Base-by-base conservation (phyloP, 192 early-diverging fungal genomes). In the Glomus cerebriforme region DNA sequence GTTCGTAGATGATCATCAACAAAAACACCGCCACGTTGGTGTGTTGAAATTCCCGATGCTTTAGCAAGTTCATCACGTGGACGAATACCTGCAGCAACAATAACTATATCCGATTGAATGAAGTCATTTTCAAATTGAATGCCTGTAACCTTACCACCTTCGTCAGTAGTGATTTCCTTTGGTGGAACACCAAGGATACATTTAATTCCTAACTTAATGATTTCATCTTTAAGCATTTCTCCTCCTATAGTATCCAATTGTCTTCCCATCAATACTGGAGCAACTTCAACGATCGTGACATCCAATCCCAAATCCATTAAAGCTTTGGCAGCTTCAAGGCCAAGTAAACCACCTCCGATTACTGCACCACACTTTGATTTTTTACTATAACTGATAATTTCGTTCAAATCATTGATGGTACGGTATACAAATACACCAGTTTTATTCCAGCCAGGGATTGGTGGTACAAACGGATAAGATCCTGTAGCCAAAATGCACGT, bases 241-340 rank as follows among this genome's bases (percentile, higher is more conserved):
- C 86, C 89, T 68, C 86, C 92, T 70, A 88, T 85, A 0, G 35
- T 8, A 68, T 92, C 92, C 15, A 92, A 80, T 77, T 92, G 91
- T 17, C 92, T 88, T 2, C 80, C 10, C 81, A 92, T 75, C 12
- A 91, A 73, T 39, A 84, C 83, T 9, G 72, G 79, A 49, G 79
- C 82, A 37, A 91, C 80, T 69, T 92, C 91, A 79, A 90, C 77
- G 24, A 92, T 86, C 2, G 79, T 86, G 13, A 88, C 86, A 12
- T 77, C 66, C 15, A 87, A 81, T 6, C 83, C 82, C 29, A 93
- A 79, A 74, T 92, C 88, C 34, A 75, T 75, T 31, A 83, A 82
- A 32, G 91, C 91, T 65, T 90, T 89, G 39, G 91, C 91, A 27
- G 91, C 91, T 79, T 92, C 91, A n/a, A 92, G 75, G 12, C 91